Base-by-base conservation (phyloP, 2,329 filamentous ascomycete species). In the Neurospora crassa region DNA sequence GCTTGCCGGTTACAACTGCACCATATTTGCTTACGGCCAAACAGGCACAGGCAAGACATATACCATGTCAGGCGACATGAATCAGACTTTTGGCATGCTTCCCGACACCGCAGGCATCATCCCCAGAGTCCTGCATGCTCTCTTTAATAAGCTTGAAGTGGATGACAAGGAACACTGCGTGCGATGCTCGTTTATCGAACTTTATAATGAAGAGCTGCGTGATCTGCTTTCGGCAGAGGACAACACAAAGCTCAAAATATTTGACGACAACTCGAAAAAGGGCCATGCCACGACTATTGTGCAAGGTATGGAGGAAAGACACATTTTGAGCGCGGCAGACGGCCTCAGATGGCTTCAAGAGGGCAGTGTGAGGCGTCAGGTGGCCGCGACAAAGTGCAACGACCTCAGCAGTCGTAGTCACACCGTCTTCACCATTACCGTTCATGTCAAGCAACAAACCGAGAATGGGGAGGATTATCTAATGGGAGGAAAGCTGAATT, bases 381-480 rank as follows among this genome's bases (percentile, higher is more conserved):
- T 99, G n/a, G 96, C 96, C 6, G 94, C 96, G 4, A 99, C 96
- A n/a, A 98, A 98, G 81, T 99, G 96, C 87, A 99, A 99, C 80
- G 96, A 99, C 77, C 88, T 98, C 70, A 97, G 94, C 81, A 97
- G 94, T 77, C 90, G 96, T 80, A 97, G 94, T 83, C 96, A 99
- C 79, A 99, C 96, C 0, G 92, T 99, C 29, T 99, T 99, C 79
- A 98, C 96, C 8, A 92, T 99, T 72, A 97, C 95, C 0, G 92
- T 94, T 0, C 93, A 94, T 78, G 91, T 94, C 77, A 97, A 97
- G 81, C 90, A 91, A 73, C 89, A 89, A 0, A 89, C 89, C 2
- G 92, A 96, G 68, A 89, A 91, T 73, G 94, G 94, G 4, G 94
- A 98, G 78, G 95, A 98, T 73, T 94, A 92, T 77, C 87, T 98